Evolutionary conservation across 352 stramenopile species (phyloP), one percentile per base, ranked within the genome.

Genomic region (Phytophthora pisi): DNA sequence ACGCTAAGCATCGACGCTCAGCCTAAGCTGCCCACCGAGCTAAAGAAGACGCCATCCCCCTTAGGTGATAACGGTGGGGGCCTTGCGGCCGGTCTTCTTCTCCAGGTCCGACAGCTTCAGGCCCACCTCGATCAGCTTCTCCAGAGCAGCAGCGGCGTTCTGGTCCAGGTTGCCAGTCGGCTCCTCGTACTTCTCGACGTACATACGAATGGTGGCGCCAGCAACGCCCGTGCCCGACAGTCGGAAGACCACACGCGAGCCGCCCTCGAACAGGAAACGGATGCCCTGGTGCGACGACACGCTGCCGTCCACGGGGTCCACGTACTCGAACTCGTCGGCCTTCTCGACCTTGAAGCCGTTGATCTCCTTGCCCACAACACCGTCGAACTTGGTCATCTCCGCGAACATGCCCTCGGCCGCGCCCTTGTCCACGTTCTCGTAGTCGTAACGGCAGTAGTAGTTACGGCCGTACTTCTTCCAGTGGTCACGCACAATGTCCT

Each of bases 401-500:
- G 79, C 81, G 59, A 92, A 90, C 84, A 96, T 91, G 45, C 63
- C 69, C 53, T 93, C 86, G 7, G 89, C 86, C 4, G 77, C 82
- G 4, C 82, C 71, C 81, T 96, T 96, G 72, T 99, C 95, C 47
- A 99, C 92, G 59, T 97, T 98, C 85, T 99, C 98, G 75, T 99
- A 99, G 82, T 99, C 97, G 79, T 99, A 99, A 62, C 98, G 94
- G 77, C 92, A 98, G 83, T 99, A 99, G 84, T 98, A 99, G 85
- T 99, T 98, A 65, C 98, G 87, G 57, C 98, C 98, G 75, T 96
- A 99, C 68, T 97, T 95, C 40, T 86, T 84, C 97, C 97, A 99
- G 87, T 99, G 97, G 46, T 90, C 88, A 20, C 84, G 88, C 5
- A 99, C 95, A 72, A 99, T 96, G 58, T 99, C 96, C 66, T 97